Evolutionary conservation across 495 filamentous ascomycete genomes (phyloP), one percentile per base, ranked within the genome.

Genomic region (Stereocaulon alpinum): DNA sequence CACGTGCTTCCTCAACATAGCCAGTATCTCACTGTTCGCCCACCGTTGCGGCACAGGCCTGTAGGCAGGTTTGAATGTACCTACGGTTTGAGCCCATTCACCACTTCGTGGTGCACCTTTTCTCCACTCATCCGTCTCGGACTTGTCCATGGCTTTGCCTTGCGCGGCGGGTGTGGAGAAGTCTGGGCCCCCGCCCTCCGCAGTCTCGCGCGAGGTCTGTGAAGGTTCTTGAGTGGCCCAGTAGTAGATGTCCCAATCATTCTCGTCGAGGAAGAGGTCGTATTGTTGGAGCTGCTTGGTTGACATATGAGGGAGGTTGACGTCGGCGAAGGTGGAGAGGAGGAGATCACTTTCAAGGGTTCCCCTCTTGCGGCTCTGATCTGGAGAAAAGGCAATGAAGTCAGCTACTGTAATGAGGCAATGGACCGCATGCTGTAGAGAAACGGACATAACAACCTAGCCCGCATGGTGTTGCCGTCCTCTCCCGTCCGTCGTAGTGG

Each of bases 171-270:
- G 64, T 15, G 65, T 65, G 30, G 68, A 60, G 43, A 40, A 62
- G 12, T 67, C 61, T 10, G 64, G 59, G 30, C 55, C 52, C 34
- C 61, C 63, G 12, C 60, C 64, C 53, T 73, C 72, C 10, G 68
- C 69, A 49, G 45, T 63, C 63, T 66, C 70, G 51, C 56, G 63
- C 2, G 74, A 69, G 15, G 82, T 79, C 0, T 74, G 68, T 1
- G 81, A 75, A 6, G 87, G 80, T 63, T 87, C 83, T 70, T 98
- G 94, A n/a, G 94, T 98, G 0, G 90, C 89, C 93, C 93, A 98
- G 80, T 98, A 98, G 77, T 98, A 98, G 60, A 98, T 97, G 70
- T 98, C 93, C 93, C 93, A 98, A 72, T 98, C 93, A 70, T 97
- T 97, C 72, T 98, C 93, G 74, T 98, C 93, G 49, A 98, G 82